Evolutionary conservation across 2,329 filamentous ascomycete species (phyloP), one percentile per base, ranked within the genome.

Genomic region (Amylocarpus encephaloides): DNA sequence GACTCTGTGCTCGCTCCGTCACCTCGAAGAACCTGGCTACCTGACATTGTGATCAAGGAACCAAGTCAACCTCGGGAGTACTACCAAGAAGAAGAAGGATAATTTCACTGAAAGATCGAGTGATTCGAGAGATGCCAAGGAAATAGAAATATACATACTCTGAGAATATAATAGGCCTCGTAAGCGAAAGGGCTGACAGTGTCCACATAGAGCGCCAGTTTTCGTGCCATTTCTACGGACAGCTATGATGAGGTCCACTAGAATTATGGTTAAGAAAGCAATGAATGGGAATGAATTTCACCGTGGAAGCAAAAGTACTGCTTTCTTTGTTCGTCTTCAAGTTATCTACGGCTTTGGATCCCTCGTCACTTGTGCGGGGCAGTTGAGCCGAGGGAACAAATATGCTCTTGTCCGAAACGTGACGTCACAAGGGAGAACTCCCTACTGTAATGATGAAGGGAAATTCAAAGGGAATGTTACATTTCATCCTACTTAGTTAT

Each of bases 101-200:
- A n/a, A n/a, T n/a, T n/a, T n/a, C n/a, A n/a, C n/a, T n/a, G n/a
- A n/a, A n/a, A n/a, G n/a, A n/a, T 33, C 30, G 15, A 29, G 9
- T 19, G 16, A 16, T 13, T 19, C 26, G 22, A 34, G 12, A 34
- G 2, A 9, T 13, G 19, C 11, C 3, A 3, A 11, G 6, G n/a
- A 12, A 35, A 22, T 5, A 19, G 6, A 36, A 22, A 11, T 2
- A 38, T 11, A 29, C 74, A 56, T 67, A 79, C 78, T 62, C 71
- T 68, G 26, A 77, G 63, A 32, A 80, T 65, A 58, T 77, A 73
- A 62, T 79, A 83, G 2, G 75, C 79, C 49, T 81, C 69, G 58
- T 82, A 83, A 1, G 71, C 76, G 63, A 83, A 83, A 0, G 80
- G 80, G 52, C 73, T 77, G 19, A 83, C 71, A 10, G 80, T 70